A percentile compares a stretch with the other conserved stretches of the same genome.
Evolutionary conservation across 352 stramenopile genomes (phyloP).

Genomic region (Phytophthora tubulina): DNA sequence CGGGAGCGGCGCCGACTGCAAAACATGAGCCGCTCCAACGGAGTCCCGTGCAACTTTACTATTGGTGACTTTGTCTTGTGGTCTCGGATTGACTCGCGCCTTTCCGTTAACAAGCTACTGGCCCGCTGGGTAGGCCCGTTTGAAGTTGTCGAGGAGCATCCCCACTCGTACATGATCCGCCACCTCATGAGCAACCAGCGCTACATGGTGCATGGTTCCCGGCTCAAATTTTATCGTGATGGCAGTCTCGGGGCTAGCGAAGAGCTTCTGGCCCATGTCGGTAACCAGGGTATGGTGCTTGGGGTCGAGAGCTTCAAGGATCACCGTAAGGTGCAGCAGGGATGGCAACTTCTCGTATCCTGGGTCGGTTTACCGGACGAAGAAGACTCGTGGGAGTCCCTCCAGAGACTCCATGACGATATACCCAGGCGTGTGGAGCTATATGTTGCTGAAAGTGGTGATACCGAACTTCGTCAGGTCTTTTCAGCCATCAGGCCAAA

Average conservation of each 20-base stretch:
- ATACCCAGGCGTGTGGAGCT: no score
- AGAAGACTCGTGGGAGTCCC: no score
- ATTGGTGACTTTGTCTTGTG: constrained; percentile 9
- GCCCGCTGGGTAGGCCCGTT: constrained; percentile 1
- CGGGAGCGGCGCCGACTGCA: background rate
- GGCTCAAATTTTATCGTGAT: constrained; percentile 8
- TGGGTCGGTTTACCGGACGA: background rate
- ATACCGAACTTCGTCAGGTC: no score
- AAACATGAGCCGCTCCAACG: constrained; percentile 2
- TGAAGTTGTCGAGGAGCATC: background rate
- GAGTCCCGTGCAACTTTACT: background rate
- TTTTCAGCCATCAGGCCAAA: no score
- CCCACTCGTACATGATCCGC: constrained; percentile 6
- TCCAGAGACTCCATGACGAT: no score
- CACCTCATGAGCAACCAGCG: background rate
- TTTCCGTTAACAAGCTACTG: constrained; percentile 1
- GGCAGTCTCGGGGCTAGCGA: background rate
- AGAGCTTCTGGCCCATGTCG: background rate
- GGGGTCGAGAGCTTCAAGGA: background rate
- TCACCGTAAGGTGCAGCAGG: background rate
- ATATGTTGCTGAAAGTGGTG: no score
- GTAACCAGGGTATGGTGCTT: background rate
- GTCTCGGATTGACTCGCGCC: constrained; percentile 5
- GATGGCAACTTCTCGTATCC: background rate
- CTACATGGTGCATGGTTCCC: background rate